Evolutionary conservation across 208 protist genomes (phyloP), one percentile per base, ranked within the genome.

Genomic region (Acanthamoeba divionensis): DNA sequence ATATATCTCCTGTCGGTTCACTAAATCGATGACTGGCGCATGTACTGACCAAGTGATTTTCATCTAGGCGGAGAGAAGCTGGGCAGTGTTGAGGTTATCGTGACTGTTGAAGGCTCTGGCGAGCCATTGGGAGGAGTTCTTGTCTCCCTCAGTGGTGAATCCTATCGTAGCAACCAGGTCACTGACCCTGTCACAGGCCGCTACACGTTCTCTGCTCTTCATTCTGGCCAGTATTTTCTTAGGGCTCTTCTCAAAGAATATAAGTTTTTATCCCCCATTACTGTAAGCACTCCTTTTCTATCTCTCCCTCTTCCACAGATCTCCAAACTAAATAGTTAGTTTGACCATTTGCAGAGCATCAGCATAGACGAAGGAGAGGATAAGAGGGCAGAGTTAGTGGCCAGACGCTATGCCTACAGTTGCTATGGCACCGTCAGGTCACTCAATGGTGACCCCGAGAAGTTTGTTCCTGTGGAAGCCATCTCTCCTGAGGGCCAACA

Each of bases 181-280:
- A 67, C 79, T 54, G 67, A 87, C 79, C 18, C 24, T 26, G 41
- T 69, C 48, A 41, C 36, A 63, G 79, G 79, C 48, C 12, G 48
- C 50, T 67, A 69, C 54, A 87, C 50, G 12, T n/a, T 87, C 13
- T 69, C 55, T 13, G 79, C 55, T 26, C 57, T 87, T 31, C 57
- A 69, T 31, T 44, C 79, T 31, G 79, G 79, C 79, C 45, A 29
- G 36, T 87, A 87, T 45, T 87, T 66, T 45, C 24, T 87, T 6
- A 50, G 79, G n/a, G 55, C 79, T 41, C 33, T 87, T 29, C 57
- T 87, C 38, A 87, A 87, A 60, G 79, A 87, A 87, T 87, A 87
- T 60, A 60, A 69, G 41, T 87, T 87, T 45, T 8, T 21, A 31
- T 60, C 79, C 18, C 33, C 79, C 54, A 6, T 60, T 44, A 63